Evolutionary conservation across 2,329 filamentous ascomycete genomes (phyloP), one percentile per base, ranked within the genome.

Genomic region (Pleurostoma richardsiae): DNA sequence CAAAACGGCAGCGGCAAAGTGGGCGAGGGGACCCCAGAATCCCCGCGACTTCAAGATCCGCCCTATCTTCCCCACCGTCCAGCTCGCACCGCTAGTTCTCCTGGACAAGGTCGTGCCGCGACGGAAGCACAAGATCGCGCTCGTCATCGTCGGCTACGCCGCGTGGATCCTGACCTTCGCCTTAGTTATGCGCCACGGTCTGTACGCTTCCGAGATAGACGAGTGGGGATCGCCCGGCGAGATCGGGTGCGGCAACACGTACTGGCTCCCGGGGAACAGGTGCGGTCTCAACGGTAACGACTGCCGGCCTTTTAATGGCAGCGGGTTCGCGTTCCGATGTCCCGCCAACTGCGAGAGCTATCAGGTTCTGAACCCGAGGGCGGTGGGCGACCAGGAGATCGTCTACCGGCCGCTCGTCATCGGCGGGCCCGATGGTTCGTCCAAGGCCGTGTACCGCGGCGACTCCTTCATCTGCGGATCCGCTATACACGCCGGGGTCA

Each of bases 381-480:
- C 88, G 6, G 86, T 94, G 4, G 88, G 88, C 31, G 78, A 82
- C 52, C 74, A 84, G 55, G 79, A 85, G 53, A 69, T 88, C 43
- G 70, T 78, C 41, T 89, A 89, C 59, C 68, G 66, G 28, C 70
- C 82, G 1, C 62, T 88, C n/a, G 77, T 90, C 3, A 72, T 90
- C 29, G 86, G 86, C n/a, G 85, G 85, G 0, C 80, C 80, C 0
- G 55, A 58, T 5, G 63, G 59, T 30, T 60, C 67, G 19, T 58
- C 63, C 3, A 52, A 64, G 30, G 77, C 85, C 0, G 72, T 87
- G 27, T 97, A 97, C 63, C 86, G 94, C 19, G 90, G 87, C 19
- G 88, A 92, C 66, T 90, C 86, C 26, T 89, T 88, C 64, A 80
- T 92, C 48, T 92, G 88, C 59, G 80, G 80, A 50, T 79, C 87